phyloP scores from a whole-genome alignment of 495 filamentous ascomycete species.

The Pyronema domesticum region DNA sequence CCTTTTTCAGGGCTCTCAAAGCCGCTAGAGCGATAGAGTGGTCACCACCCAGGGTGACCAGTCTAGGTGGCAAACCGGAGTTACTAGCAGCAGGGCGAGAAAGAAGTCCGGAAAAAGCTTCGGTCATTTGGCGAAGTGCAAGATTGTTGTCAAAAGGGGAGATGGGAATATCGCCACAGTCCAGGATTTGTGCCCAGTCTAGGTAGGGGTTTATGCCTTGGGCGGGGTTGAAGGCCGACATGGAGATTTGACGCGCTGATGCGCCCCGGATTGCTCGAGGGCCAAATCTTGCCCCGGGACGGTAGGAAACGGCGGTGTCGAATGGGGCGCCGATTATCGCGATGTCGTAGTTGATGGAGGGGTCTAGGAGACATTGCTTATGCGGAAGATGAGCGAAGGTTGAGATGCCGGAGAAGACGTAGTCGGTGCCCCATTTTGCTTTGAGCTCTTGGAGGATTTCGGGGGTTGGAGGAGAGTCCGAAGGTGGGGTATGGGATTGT shows the following conservation, averaged over 20 bases:
- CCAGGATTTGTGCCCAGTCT: slow-evolving; percentile 54
- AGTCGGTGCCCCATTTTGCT: slow-evolving; percentile 29
- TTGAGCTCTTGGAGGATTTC: not conserved
- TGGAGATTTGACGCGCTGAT: slow-evolving; percentile 51
- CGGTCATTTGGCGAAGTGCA: slow-evolving; percentile 59
- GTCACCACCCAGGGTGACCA: slow-evolving; percentile 68
- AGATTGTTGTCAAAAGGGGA: slow-evolving; percentile 61
- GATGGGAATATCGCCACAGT: slow-evolving; percentile 73
- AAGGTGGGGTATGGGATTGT: too few relatives aligned
- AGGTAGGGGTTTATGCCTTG: slow-evolving; percentile 60
- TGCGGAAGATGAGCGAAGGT: slow-evolving; percentile 66
- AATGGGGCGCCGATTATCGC: slow-evolving; percentile 69
- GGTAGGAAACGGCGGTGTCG: slow-evolving; percentile 64
- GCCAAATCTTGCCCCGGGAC: slow-evolving; percentile 70
- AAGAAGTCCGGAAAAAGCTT: slow-evolving; percentile 50
- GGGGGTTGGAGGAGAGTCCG: not conserved
- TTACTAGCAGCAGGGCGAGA: slow-evolving; percentile 28
- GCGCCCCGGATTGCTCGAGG: slow-evolving; percentile 68
- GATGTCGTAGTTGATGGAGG: slow-evolving; percentile 52
- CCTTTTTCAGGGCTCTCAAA: slow-evolving; percentile 48
- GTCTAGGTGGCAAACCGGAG: slow-evolving; percentile 34
- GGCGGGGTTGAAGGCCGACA: slow-evolving; percentile 60
- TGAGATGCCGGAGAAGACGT: slow-evolving; percentile 58
- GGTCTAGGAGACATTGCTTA: slow-evolving; percentile 53
- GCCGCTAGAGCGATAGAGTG: slow-evolving; percentile 64